Evolutionary conservation across 176 grass and related monocot species (phyloP), one percentile per base, ranked within the genome.

Genomic region (Zea luxurians): DNA sequence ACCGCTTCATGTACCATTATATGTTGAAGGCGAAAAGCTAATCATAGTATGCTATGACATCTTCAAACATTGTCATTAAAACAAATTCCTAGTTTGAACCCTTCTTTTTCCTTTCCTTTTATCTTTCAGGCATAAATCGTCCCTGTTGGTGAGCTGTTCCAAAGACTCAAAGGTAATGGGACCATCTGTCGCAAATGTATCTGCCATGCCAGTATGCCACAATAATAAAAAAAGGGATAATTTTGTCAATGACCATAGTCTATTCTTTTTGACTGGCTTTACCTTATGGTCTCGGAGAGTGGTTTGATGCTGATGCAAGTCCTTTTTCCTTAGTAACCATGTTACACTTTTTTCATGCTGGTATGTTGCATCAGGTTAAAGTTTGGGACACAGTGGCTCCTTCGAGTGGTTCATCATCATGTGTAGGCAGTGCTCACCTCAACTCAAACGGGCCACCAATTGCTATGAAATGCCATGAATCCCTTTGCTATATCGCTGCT

Each of bases 71-170:
- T 43, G 50, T 13, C 20, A 40, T 10, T 6, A 46, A 37, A 53
- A 48, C 2, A 37, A 20, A 65, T 16, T 46, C 62, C 70, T 34
- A 69, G 44, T 66, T 61, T 66, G 77, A 54, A 55, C 16, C 41
- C 2, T 40, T 53, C n/a, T 66, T 37, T 37, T 63, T 45, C 41
- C 10, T 58, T 54, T 83, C 40, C 20, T 77, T 90, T 68, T 27
- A 27, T 71, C 77, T 84, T 66, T 62, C 89, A 97, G 94, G 89
- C 89, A 97, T 80, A 97, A 90, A 76, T 44, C 89, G 11, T 94
- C 94, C 49, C 87, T 97, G 45, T 71, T 97, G 82, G 90, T 92
- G 61, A 97, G 94, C 87, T 71, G 88, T 63, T 97, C 94, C 69
- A 94, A 88, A 90, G 91, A 97, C 81, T 90, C 87, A 49, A 97